A percentile compares a stretch with the other conserved stretches of the same genome.
Conservation (phyloP, 805 yeast species). For the Monosporozyma siamensis region DNA sequence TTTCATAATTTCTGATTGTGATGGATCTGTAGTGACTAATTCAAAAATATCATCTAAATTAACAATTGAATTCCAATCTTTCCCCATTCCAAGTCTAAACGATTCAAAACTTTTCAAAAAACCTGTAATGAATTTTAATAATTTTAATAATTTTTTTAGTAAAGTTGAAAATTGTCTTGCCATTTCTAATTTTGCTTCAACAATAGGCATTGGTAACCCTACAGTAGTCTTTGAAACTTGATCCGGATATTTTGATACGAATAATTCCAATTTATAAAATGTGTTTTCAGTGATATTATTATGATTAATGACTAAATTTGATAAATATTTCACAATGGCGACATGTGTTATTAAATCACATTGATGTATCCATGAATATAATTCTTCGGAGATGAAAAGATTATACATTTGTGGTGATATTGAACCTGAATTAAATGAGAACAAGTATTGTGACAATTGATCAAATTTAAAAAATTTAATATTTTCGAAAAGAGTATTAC, state of each 20-base stretch:
- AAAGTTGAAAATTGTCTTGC: conserved; percentile 47
- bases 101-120: conserved; percentile 38
- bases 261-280: conserved; percentile 43
- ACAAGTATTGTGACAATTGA: conserved; percentile 45
- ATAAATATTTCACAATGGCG: conserved; percentile 46
- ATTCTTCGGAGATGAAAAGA: conserved; percentile 40
- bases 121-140: conserved; percentile 41
- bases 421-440: conserved; percentile 41
- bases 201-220: conserved; percentile 43
- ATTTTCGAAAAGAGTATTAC: conserved; percentile 54
- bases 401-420: conserved; percentile 56
- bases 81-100: conserved; percentile 43
- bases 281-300: conserved; percentile 31
- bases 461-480: conserved; percentile 59
- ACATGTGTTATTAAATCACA: conserved; percentile 60
- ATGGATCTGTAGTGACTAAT: conserved; percentile 13
- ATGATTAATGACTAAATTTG: conserved; percentile 49
- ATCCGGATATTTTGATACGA: conserved; percentile 42
- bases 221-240: conserved; percentile 33
- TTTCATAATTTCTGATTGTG: conserved; percentile 9
- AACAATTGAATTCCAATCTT: conserved; percentile 47
- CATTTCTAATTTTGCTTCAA: conserved; percentile 38
- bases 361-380: conserved; percentile 53
- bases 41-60: conserved; percentile 28
- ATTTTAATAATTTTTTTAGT: conserved; percentile 45